Percentiles rank a stretch among this genome's conserved stretches.
phyloP scores from a whole-genome alignment of 192 early-diverging fungal genomes.

The Polychytrium aggregatum region DNA sequence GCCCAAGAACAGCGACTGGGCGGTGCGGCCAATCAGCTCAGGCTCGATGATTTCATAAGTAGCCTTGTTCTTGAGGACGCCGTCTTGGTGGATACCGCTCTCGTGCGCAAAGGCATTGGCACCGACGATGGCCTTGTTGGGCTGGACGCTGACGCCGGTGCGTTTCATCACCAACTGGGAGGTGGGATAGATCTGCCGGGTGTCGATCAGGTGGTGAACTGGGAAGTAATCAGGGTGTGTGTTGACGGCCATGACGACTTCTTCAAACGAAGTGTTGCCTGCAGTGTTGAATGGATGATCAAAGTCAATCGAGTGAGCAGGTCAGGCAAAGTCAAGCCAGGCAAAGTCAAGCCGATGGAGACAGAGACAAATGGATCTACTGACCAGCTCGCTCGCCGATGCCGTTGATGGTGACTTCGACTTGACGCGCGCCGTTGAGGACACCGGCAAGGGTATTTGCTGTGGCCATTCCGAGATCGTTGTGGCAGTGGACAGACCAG shows the following conservation, averaged over 20 bases:
- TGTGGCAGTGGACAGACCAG: conserved; percentile 97
- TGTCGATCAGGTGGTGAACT: conserved; percentile 86
- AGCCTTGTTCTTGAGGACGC: conserved; percentile 87
- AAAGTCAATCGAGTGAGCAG: no score
- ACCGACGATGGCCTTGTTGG: conserved; percentile 98
- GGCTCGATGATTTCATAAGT: conserved; percentile 98
- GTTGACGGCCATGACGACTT: conserved; percentile 90
- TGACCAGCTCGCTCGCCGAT: conserved; percentile 88
- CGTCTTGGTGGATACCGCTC: conserved; percentile 97
- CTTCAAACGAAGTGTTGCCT: conserved; percentile 94
- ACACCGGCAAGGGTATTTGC: conserved; percentile 91
- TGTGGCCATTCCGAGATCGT: conserved; percentile 92
- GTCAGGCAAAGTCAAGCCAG: background rate
- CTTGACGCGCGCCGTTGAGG: conserved; percentile 82
- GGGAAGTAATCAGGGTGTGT: conserved; percentile 84
- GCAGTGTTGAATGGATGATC: no score
- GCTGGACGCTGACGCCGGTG: conserved; percentile 91
- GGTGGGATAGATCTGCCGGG: conserved; percentile 69
- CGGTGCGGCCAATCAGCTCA: conserved; percentile 79
- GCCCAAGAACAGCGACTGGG: conserved; percentile 77
- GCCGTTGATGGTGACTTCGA: conserved; percentile 95
- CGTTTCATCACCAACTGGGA: conserved; percentile 82
- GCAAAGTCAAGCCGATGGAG: background rate
- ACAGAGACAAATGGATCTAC: conserved; percentile 2
- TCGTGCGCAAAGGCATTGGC: conserved; percentile 95